phyloP scores from a whole-genome alignment of 225 moss, liverwort and hornwort species.

The Climacium dendroides region DNA sequence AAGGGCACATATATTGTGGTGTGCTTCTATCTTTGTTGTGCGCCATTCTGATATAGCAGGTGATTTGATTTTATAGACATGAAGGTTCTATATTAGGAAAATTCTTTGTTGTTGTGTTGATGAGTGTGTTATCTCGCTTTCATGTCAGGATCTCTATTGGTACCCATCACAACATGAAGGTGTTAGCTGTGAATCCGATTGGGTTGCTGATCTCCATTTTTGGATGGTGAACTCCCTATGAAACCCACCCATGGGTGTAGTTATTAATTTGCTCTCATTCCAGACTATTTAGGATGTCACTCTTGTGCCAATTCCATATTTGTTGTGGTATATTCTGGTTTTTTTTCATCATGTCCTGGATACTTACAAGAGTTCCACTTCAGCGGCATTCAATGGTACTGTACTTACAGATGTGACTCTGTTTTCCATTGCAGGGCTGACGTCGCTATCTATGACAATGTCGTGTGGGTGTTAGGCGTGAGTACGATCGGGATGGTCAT shows the following conservation, averaged over 20 bases:
- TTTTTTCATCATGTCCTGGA: not conserved
- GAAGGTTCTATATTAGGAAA: not conserved
- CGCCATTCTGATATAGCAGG: no score
- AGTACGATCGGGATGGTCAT: not conserved
- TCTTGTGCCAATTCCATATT: not conserved
- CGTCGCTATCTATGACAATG: not conserved
- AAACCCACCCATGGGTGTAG: not conserved
- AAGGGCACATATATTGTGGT: no score
- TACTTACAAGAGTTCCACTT: not conserved
- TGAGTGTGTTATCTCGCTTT: not conserved
- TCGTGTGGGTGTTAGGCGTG: not conserved
- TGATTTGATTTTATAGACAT: not conserved
- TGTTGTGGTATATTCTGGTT: not conserved
- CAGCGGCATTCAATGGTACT: no score
- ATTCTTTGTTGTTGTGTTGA: not conserved
- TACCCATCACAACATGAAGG: not conserved
- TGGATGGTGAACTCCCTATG: not conserved
- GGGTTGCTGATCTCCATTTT: not conserved
- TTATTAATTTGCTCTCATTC: not conserved
- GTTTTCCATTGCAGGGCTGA: not conserved
- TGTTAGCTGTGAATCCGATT: not conserved
- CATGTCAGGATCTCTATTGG: not conserved
- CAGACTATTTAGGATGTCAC: not conserved
- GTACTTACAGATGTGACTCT: no score
- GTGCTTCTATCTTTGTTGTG: no score